Evolutionary conservation across 2,329 filamentous ascomycete genomes (phyloP).

Genomic region (Neonectria faginata): DNA sequence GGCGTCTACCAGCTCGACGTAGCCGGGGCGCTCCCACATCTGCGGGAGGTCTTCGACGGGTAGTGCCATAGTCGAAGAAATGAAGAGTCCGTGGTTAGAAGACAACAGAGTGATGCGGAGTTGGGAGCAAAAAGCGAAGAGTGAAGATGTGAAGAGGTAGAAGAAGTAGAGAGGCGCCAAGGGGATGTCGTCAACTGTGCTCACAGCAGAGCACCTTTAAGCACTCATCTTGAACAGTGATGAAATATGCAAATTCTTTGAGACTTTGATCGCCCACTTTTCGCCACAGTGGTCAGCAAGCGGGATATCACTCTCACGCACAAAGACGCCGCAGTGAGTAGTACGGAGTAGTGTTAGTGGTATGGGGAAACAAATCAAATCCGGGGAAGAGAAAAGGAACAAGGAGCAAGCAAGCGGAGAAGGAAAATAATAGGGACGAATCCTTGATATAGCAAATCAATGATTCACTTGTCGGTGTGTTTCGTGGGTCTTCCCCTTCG

Average conservation of each 20-base stretch:
- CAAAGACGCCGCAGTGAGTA: constrained; percentile 7
- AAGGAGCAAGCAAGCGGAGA: constrained; percentile 14
- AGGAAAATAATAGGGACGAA: background rate
- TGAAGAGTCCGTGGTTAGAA: constrained; percentile 5
- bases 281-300: constrained; percentile 8
- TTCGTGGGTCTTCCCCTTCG: constrained; percentile 14
- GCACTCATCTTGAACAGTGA: constrained; percentile 24
- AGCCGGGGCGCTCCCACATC: constrained; percentile 80
- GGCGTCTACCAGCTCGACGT: constrained; percentile 70
- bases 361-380: constrained; percentile 11
- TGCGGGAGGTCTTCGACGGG: constrained; percentile 77
- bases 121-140: background rate
- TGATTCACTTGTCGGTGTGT: constrained; percentile 18
- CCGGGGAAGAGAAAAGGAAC: constrained; percentile 6
- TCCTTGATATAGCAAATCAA: constrained; percentile 7
- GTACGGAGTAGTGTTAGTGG: constrained; percentile 2
- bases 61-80: constrained; percentile 44
- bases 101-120: background rate
- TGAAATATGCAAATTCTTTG: background rate
- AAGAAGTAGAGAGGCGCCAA: background rate
- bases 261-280: constrained; percentile 9
- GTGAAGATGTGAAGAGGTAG: background rate
- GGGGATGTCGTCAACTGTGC: constrained; percentile 20
- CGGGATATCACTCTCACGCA: constrained; percentile 8
- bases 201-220: constrained; percentile 27